phyloP scores from a whole-genome alignment of 78 protist species.

The Tieghemostelium lacteum region DNA sequence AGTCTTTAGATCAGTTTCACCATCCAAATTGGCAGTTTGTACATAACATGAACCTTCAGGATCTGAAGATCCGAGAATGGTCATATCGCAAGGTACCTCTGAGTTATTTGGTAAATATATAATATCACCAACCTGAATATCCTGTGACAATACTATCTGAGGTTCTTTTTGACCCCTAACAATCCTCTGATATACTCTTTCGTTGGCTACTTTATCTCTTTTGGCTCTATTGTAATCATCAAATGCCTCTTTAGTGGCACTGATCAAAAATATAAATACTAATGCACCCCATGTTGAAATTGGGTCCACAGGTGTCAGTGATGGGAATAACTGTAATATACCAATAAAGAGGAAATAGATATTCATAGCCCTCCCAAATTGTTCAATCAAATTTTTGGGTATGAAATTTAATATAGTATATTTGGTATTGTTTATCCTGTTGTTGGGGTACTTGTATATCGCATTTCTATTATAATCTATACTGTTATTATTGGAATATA shows the following conservation, averaged over 20 bases:
- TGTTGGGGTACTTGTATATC: conserved; percentile 44
- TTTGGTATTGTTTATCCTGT: conserved; percentile 83
- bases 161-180: conserved; percentile 6
- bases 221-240: conserved; percentile 83
- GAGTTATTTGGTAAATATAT: conserved; percentile 37
- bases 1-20: conserved; percentile 92
- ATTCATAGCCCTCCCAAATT: conserved; percentile 89
- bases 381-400: conserved; percentile 86
- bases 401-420: conserved; percentile 84
- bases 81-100: conserved; percentile 86
- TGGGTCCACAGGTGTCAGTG: conserved; percentile 80
- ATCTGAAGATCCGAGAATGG: conserved; percentile 81
- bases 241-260: conserved; percentile 89
- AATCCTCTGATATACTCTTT: conserved; percentile 28
- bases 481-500: no score
- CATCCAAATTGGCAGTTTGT: conserved; percentile 91
- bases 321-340: conserved; percentile 77
- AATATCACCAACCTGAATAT: conserved; percentile 89
- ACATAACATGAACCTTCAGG: conserved; percentile 2
- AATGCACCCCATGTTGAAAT: conserved; percentile 89
- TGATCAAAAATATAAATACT: conserved; percentile 79
- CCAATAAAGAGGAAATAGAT: conserved; percentile 89
- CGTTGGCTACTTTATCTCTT: conserved; percentile 82
- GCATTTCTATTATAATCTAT: no score
- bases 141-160: conserved; percentile 22